Percentiles rank a stretch among this genome's conserved stretches.
phyloP scores from a whole-genome alignment of 2,329 filamentous ascomycete genomes.

The Exophiala sp. region DNA sequence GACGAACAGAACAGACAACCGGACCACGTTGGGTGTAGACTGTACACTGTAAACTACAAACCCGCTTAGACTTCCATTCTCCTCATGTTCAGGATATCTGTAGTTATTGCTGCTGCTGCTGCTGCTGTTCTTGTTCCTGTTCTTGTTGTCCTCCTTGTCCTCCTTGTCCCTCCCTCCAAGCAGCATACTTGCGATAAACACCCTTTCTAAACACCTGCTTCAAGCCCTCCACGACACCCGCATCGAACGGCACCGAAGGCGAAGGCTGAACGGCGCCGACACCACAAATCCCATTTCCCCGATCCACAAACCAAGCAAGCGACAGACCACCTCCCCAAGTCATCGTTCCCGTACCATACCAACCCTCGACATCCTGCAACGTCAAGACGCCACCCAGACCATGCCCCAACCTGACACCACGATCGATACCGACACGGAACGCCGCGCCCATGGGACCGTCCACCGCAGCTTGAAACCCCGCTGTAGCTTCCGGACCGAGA shows the following conservation, averaged over 20 bases:
- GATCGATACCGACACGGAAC: conserved; percentile 36
- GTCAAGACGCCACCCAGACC: conserved; percentile 42
- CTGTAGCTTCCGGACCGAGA: conserved; percentile 29
- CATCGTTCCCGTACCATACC: conserved; percentile 42
- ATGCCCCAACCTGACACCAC: conserved; percentile 34
- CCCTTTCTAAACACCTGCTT: conserved; percentile 43
- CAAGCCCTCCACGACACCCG: conserved; percentile 29
- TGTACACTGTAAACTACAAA: too few relatives aligned
- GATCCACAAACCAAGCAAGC: conserved; percentile 47
- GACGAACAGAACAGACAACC: too few relatives aligned
- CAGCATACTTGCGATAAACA: conserved; percentile 38
- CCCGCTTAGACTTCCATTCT: too few relatives aligned
- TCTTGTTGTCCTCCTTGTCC: too few relatives aligned
- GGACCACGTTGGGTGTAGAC: too few relatives aligned
- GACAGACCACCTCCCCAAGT: conserved; percentile 46
- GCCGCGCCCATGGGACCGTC: conserved; percentile 33
- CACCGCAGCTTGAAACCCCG: conserved; percentile 31
- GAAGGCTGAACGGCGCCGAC: conserved; percentile 38
- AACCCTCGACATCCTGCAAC: conserved; percentile 39
- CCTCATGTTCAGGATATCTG: too few relatives aligned
- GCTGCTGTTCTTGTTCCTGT: too few relatives aligned
- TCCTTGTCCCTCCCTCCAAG: too few relatives aligned
- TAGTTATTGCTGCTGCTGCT: too few relatives aligned
- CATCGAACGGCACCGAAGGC: conserved; percentile 37
- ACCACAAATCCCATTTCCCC: conserved; percentile 43